phyloP scores from a whole-genome alignment of 2,329 filamentous ascomycete species.

The Cercospora citrullina region DNA sequence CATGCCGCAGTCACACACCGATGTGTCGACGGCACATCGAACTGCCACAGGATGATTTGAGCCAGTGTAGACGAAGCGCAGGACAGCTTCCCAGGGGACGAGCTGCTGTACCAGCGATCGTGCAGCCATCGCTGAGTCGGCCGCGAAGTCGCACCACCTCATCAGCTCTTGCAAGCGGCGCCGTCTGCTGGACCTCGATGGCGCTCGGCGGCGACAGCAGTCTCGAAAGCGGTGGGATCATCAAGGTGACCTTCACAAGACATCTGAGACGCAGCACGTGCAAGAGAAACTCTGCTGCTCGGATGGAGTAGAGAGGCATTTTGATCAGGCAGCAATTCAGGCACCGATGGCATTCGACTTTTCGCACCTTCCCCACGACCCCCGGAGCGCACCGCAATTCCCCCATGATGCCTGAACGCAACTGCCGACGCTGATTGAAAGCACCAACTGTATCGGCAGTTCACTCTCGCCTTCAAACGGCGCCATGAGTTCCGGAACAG shows the following conservation, averaged over 20 bases:
- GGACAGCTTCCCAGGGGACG: background rate
- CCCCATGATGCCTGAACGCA: background rate
- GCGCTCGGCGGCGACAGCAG: background rate
- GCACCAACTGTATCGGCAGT: background rate
- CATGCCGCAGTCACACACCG: background rate
- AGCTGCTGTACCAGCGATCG: background rate
- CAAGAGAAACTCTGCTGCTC: background rate
- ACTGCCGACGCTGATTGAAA: background rate
- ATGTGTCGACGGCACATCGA: background rate
- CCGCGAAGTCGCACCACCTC: background rate
- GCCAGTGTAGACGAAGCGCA: background rate
- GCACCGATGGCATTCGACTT: background rate
- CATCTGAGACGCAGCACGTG: background rate
- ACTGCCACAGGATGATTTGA: background rate
- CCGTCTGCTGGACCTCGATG: background rate
- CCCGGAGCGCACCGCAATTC: background rate
- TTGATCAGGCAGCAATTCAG: background rate
- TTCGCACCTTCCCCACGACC: background rate
- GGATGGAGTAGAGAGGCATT: background rate
- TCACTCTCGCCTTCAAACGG: background rate
- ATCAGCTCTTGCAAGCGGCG: background rate
- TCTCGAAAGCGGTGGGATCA: background rate
- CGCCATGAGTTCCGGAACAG: background rate
- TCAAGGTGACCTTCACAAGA: background rate
- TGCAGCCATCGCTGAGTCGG: background rate